Conservation (phyloP, 495 filamentous ascomycete genomes). For the Penicillium ucsense region DNA sequence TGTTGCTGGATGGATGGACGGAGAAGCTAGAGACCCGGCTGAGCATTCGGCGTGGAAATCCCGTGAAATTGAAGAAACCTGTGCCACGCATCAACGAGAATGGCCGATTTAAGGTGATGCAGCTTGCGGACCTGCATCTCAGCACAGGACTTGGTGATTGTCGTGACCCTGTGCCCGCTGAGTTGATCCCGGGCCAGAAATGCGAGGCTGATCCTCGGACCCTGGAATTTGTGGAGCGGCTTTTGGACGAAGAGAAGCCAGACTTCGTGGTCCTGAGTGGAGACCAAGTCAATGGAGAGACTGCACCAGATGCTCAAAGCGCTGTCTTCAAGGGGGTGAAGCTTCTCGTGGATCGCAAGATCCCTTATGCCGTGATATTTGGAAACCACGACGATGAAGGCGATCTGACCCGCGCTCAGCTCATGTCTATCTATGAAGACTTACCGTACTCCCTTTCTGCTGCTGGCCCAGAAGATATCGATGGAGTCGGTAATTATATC, state of each 20-base stretch:
- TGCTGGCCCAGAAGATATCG: slow-evolving; percentile 71
- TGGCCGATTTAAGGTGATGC: slow-evolving; percentile 96
- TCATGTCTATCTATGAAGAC: slow-evolving; percentile 77
- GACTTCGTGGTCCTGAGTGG: slow-evolving; percentile 85
- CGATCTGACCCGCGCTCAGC: slow-evolving; percentile 58
- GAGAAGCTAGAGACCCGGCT: slow-evolving; percentile 59
- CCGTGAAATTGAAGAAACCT: slow-evolving; percentile 49
- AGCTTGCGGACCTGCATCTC: slow-evolving; percentile 83
- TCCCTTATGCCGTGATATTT: slow-evolving; percentile 90
- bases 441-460: slow-evolving; percentile 82
- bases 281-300: slow-evolving; percentile 93
- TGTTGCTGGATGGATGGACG: slow-evolving; percentile 54
- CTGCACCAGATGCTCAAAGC: slow-evolving; percentile 80
- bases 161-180: slow-evolving; percentile 69
- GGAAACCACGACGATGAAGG: slow-evolving; percentile 98
- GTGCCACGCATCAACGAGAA: slow-evolving; percentile 70
- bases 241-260: slow-evolving; percentile 85
- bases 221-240: slow-evolving; percentile 71
- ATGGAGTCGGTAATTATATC: slow-evolving; percentile 90
- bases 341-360: slow-evolving; percentile 72
- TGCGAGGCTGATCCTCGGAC: slow-evolving; percentile 91
- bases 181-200: slow-evolving; percentile 52
- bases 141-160: slow-evolving; percentile 80
- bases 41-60: slow-evolving; percentile 63
- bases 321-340: slow-evolving; percentile 92